Conservation (phyloP, 2,329 filamentous ascomycete genomes). For the Colletotrichum chrysophilum region DNA sequence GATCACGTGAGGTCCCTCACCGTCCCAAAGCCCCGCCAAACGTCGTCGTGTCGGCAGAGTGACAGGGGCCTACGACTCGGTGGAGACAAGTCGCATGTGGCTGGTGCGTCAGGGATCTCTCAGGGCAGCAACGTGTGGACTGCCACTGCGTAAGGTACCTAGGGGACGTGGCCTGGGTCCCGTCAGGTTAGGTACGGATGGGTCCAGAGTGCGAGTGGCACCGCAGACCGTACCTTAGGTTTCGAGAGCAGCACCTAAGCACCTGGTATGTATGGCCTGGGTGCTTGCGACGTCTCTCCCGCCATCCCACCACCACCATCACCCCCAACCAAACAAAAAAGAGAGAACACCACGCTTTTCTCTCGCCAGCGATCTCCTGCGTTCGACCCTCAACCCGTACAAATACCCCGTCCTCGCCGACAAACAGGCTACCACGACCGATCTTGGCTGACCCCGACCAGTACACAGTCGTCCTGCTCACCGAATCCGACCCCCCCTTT, state of each 20-base stretch:
- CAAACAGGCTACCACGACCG: not conserved
- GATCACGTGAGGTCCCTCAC: slow-evolving; percentile 7
- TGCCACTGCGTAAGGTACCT: not conserved
- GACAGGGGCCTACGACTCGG: slow-evolving; percentile 15
- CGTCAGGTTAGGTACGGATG: not conserved
- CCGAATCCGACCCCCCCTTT: slow-evolving; percentile 1
- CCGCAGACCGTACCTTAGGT: not conserved
- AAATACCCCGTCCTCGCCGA: slow-evolving; percentile 2
- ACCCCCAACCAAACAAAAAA: not conserved
- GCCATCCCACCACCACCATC: slow-evolving; percentile 1
- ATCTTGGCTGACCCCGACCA: not conserved
- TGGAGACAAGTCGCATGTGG: slow-evolving; percentile 9
- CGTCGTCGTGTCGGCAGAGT: slow-evolving; percentile 5
- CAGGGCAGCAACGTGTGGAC: not conserved
- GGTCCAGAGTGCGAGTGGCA: no score
- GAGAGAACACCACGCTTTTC: not conserved
- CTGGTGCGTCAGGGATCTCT: slow-evolving; percentile 20
- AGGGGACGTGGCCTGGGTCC: not conserved
- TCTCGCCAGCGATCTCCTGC: not conserved
- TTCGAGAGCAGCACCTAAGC: not conserved
- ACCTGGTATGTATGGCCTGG: not conserved
- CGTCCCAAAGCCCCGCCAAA: slow-evolving; percentile 7
- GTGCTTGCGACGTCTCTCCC: slow-evolving; percentile 15
- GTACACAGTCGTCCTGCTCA: not conserved
- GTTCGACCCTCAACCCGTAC: not conserved